Conservation (phyloP, 1,284 basidiomycete species). For the Fistulinella cinereoalba region DNA sequence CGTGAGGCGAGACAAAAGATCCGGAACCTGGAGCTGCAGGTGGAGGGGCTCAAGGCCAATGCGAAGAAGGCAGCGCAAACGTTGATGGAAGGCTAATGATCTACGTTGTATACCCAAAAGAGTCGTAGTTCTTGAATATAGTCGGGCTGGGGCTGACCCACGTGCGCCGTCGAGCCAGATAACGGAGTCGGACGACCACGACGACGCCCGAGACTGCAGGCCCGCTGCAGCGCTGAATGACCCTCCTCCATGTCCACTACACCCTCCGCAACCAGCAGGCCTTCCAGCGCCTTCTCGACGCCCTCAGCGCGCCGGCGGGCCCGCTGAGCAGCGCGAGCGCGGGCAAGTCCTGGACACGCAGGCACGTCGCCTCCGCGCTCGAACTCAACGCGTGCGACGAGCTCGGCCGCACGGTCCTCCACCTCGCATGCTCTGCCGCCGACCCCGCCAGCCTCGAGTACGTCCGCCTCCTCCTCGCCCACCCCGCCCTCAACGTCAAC, state of each 20-base stretch:
- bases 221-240: constrained; percentile 51
- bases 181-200: constrained; percentile 14
- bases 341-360: constrained; percentile 65
- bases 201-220: constrained; percentile 5
- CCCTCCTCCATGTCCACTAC: constrained; percentile 79
- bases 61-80: constrained; percentile 65
- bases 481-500: constrained; percentile 81
- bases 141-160: constrained; percentile 11
- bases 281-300: constrained; percentile 80
- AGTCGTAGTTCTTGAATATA: constrained; percentile 6
- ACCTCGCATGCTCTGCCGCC: constrained; percentile 70
- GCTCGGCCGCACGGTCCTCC: constrained; percentile 79
- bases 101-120: neutral
- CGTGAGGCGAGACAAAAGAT: constrained; percentile 78
- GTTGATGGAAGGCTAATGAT: constrained; percentile 39
- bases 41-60: constrained; percentile 74
- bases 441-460: constrained; percentile 73
- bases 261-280: constrained; percentile 74
- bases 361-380: constrained; percentile 39
- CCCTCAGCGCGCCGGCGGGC: too few relatives aligned
- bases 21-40: constrained; percentile 75
- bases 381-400: constrained; percentile 76
- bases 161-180: constrained; percentile 12
- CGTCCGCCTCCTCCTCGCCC: constrained; percentile 75
- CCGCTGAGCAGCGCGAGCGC: constrained; percentile 56